Evolutionary conservation across 2,329 filamentous ascomycete species (phyloP), one percentile per base, ranked within the genome.

Genomic region (Fusarium aywerte): DNA sequence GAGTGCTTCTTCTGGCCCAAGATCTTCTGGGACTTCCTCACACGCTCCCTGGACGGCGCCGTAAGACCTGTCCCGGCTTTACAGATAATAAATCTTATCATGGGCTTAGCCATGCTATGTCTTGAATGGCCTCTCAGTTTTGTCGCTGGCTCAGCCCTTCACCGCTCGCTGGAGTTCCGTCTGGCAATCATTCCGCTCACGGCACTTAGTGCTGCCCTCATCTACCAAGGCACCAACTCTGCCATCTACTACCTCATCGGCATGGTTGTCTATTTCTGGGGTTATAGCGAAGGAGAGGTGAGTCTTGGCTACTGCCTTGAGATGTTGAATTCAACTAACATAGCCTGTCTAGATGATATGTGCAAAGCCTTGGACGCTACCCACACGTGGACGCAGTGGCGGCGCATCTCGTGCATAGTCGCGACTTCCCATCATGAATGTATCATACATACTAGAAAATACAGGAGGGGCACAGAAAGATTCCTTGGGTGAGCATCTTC

Each of bases 1-100:
- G 88, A 96, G 81, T 90, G 88, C 75, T 97, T 96, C 85, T 95
- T 99, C 87, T 99, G 94, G 93, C 96, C 96, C 70, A 99, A 99
- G 80, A 90, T 99, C 76, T 97, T 99, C 82, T 99, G 92, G 91
- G 96, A 99, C 80, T 97, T 97, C 78, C 81, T 96, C 69, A 97
- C 95, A 62, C 93, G 92, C 75, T 93, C 92, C 73, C 89, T 99
- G 72, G 92, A 99, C 76, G 85, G 83, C 55, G 92, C 91, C 47
- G 92, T 98, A 65, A 93, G 91, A 74, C 95, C 95, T 1, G 79
- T 96, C n/a, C 96, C 96, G 2, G 83, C 93, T 49, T 84, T 99
- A 16, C 96, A 99, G 78, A 92, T 91, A 74, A 85, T 98, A 81
- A 99, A 99, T 75, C 82, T 99, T 23, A 21, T 97, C 42, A 85